Evolutionary conservation across 208 protist genomes (phyloP).

Genomic region (Lotmaria passim): DNA sequence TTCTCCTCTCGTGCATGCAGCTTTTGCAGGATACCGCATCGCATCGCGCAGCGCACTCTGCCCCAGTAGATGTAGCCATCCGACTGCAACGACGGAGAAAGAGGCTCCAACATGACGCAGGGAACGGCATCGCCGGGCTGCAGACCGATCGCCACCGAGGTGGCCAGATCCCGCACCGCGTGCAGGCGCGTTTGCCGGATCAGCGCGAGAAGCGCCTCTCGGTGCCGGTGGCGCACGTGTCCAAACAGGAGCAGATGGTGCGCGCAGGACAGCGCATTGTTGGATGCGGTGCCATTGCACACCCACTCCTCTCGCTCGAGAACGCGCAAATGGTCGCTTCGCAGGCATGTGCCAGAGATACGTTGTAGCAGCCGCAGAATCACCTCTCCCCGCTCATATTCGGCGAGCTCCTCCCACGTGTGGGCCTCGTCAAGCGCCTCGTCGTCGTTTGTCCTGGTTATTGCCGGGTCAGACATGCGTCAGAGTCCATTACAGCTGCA

Average conservation of each 20-base stretch:
- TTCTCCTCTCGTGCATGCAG: slow-evolving; percentile 61
- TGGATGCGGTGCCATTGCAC: slow-evolving; percentile 8
- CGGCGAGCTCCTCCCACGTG: slow-evolving; percentile 62
- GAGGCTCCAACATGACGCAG: slow-evolving; percentile 54
- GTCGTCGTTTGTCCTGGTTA: slow-evolving; percentile 1
- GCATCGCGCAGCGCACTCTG: slow-evolving; percentile 68
- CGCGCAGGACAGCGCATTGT: slow-evolving; percentile 3
- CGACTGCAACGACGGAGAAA: slow-evolving; percentile 53
- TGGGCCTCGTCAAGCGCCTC: slow-evolving; percentile 10
- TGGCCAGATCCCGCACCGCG: slow-evolving; percentile 68
- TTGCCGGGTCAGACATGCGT: neutral
- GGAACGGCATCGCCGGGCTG: slow-evolving; percentile 73
- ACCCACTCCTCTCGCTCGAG: slow-evolving; percentile 55
- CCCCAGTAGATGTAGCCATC: slow-evolving; percentile 64
- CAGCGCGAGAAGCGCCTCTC: slow-evolving; percentile 70
- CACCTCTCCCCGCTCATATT: slow-evolving; percentile 76
- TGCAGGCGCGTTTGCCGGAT: slow-evolving; percentile 71
- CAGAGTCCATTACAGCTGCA: neutral
- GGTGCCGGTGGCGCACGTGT: slow-evolving; percentile 58
- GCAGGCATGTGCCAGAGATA: slow-evolving; percentile 56
- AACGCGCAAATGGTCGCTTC: slow-evolving; percentile 50
- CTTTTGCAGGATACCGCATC: slow-evolving; percentile 66
- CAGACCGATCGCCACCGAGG: slow-evolving; percentile 54
- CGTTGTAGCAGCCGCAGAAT: slow-evolving; percentile 53
- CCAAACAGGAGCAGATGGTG: slow-evolving; percentile 65